phyloP scores from a whole-genome alignment of 805 yeast species.

The Monosporozyma yasuniensis region DNA sequence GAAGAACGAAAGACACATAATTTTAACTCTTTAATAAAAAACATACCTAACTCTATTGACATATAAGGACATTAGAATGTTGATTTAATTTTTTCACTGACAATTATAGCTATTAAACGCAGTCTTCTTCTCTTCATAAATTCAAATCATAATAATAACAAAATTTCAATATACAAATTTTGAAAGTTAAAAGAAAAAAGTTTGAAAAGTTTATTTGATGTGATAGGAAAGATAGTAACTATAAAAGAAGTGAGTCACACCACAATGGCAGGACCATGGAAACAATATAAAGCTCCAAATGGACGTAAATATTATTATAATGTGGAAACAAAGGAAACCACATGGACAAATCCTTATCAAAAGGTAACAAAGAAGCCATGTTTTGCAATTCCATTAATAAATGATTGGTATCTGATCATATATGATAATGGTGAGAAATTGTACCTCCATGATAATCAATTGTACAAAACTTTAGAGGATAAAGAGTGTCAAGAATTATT shows the following conservation, averaged over 20 bases:
- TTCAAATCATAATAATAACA: neutral
- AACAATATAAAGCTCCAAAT: slow-evolving; percentile 32
- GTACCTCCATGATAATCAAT: slow-evolving; percentile 27
- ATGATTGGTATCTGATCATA: slow-evolving; percentile 37
- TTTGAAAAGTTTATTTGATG: neutral
- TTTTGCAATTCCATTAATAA: slow-evolving; percentile 14
- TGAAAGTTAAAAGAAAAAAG: neutral
- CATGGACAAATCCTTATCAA: slow-evolving; percentile 31
- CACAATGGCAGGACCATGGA: slow-evolving; percentile 28
- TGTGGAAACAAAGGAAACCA: slow-evolving; percentile 30
- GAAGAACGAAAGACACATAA: too few relatives aligned
- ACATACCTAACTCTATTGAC: slow-evolving; percentile 2
- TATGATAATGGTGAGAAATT: slow-evolving; percentile 36
- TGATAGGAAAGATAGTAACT: neutral
- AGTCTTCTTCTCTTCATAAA: neutral
- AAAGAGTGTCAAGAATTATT: slow-evolving; percentile 22
- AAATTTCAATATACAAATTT: neutral
- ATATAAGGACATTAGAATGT: slow-evolving; percentile 1
- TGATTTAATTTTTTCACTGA: too few relatives aligned
- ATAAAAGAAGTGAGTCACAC: neutral
- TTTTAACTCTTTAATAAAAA: too few relatives aligned
- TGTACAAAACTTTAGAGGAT: slow-evolving; percentile 26
- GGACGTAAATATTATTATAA: slow-evolving; percentile 34
- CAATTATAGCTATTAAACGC: too few relatives aligned
- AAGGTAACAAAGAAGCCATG: slow-evolving; percentile 6